phyloP scores from a whole-genome alignment of 1,284 basidiomycete genomes.

The Afroboletus lepidellus region DNA sequence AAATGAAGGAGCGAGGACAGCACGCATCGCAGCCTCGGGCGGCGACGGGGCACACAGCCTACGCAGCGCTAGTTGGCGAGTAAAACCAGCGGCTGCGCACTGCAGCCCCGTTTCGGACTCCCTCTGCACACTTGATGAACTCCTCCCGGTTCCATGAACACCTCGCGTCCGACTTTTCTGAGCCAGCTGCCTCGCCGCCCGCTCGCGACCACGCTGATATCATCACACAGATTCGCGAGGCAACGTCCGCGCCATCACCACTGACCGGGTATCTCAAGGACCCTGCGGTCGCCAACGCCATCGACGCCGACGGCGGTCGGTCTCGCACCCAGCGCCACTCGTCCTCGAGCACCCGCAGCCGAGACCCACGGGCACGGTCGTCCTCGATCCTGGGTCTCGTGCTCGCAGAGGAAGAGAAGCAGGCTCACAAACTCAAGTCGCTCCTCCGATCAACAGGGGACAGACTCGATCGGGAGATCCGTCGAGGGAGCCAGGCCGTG shows the following conservation, averaged over 20 bases:
- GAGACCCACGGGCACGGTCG: slow-evolving; percentile 23
- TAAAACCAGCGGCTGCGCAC: not conserved
- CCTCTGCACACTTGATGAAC: slow-evolving; percentile 14
- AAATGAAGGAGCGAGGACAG: not conserved
- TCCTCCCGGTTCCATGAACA: slow-evolving; percentile 34
- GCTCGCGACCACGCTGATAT: slow-evolving; percentile 26
- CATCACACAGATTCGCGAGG: slow-evolving; percentile 36
- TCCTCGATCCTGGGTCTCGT: slow-evolving; percentile 36
- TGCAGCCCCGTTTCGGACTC: not conserved
- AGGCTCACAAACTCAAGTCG: slow-evolving; percentile 55
- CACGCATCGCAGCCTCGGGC: slow-evolving; percentile 11
- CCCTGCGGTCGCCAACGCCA: slow-evolving; percentile 28
- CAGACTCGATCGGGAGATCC: slow-evolving; percentile 55
- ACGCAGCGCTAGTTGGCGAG: not conserved
- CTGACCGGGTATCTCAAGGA: slow-evolving; percentile 33
- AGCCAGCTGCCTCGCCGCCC: not conserved
- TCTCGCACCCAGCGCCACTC: slow-evolving; percentile 23
- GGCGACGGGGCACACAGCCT: not conserved
- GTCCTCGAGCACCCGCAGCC: slow-evolving; percentile 26
- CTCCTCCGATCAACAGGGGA: slow-evolving; percentile 53
- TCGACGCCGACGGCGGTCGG: slow-evolving; percentile 22
- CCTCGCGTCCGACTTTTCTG: slow-evolving; percentile 20
- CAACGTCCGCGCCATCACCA: slow-evolving; percentile 34
- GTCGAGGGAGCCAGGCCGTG: slow-evolving; percentile 50
- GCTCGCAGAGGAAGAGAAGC: slow-evolving; percentile 63